phyloP scores from a whole-genome alignment of 2,329 filamentous ascomycete genomes.

The Neurospora crassa region DNA sequence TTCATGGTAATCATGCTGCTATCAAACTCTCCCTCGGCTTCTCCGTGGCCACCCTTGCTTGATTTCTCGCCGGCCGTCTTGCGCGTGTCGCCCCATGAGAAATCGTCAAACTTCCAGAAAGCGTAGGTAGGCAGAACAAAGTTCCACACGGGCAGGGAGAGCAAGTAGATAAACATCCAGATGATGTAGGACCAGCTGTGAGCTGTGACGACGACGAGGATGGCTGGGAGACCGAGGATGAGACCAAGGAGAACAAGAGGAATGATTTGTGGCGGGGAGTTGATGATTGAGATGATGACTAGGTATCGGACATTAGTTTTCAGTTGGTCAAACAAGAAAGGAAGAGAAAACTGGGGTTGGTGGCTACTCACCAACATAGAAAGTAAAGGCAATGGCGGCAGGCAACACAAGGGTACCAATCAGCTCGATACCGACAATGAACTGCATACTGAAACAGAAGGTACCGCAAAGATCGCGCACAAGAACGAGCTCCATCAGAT shows the following conservation, averaged over 20 bases:
- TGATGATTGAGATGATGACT: slow-evolving; percentile 82
- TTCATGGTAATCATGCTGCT: slow-evolving; percentile 99
- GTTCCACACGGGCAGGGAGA: slow-evolving; percentile 95
- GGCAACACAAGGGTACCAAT: slow-evolving; percentile 90
- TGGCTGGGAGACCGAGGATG: slow-evolving; percentile 85
- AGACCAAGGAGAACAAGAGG: slow-evolving; percentile 80
- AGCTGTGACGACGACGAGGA: slow-evolving; percentile 87
- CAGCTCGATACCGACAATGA: slow-evolving; percentile 91
- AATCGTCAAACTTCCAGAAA: slow-evolving; percentile 99
- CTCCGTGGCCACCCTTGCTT: slow-evolving; percentile 69
- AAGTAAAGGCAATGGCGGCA: slow-evolving; percentile 91
- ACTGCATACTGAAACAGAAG: slow-evolving; percentile 99
- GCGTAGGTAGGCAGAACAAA: slow-evolving; percentile 89
- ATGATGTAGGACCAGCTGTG: slow-evolving; percentile 85
- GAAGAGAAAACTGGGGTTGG: background rate
- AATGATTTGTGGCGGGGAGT: slow-evolving; percentile 70
- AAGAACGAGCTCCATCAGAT: slow-evolving; percentile 92
- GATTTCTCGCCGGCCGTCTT: slow-evolving; percentile 88
- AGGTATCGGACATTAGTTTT: slow-evolving; percentile 4
- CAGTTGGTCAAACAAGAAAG: background rate
- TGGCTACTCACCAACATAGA: slow-evolving; percentile 73
- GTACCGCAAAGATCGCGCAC: slow-evolving; percentile 95
- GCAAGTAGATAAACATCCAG: slow-evolving; percentile 95
- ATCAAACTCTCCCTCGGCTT: slow-evolving; percentile 93
- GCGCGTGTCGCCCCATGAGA: slow-evolving; percentile 96